Evolutionary conservation across 106 monocot genomes (phyloP), one percentile per base, ranked within the genome.

Genomic region (Dioscorea alata): DNA sequence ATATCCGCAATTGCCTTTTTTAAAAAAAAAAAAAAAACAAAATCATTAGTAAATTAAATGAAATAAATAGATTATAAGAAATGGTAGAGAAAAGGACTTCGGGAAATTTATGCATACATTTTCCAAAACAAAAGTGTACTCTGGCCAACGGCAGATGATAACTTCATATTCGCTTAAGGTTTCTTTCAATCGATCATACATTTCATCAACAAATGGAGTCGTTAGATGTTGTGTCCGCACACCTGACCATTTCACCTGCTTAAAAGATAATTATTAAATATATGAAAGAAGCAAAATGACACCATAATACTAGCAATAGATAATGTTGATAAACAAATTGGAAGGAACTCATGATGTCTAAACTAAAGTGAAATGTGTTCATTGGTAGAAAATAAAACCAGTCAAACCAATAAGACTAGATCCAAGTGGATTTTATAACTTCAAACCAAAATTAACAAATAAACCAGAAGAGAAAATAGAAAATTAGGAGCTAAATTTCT

Each of bases 101-200:
- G 51, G 4, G 66, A 10, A 34, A 48, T 14, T n/a, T 50, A 28
- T n/a, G 17, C 89, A 48, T 85, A 99, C 99, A 88, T 86, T 87
- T 72, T 99, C 99, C 15, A 99, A 85, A 66, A 84, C 78, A 59
- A 85, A 74, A 42, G 77, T 86, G 69, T 99, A 99, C 59, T 99
- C 99, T 63, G 99, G 99, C 99, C 99, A 99, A 33, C 99, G 87
- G 67, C 88, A 83, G 23, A 90, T 90, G 60, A 99, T 99, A 59
- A 93, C 83, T 69, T 99, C 90, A 78, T 90, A 99, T 68, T 99
- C 99, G 19, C 76, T 88, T 32, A 99, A 65, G 58, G 83, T 93
- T 10, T 90, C 87, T 62, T 81, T 87, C 50, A 99, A 71, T n/a
- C 75, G 60, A 23, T 86, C 93, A 73, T 87, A 99, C 93, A 99